phyloP scores from a whole-genome alignment of 768 basidiomycete genomes.

The Suillus alpinus region DNA sequence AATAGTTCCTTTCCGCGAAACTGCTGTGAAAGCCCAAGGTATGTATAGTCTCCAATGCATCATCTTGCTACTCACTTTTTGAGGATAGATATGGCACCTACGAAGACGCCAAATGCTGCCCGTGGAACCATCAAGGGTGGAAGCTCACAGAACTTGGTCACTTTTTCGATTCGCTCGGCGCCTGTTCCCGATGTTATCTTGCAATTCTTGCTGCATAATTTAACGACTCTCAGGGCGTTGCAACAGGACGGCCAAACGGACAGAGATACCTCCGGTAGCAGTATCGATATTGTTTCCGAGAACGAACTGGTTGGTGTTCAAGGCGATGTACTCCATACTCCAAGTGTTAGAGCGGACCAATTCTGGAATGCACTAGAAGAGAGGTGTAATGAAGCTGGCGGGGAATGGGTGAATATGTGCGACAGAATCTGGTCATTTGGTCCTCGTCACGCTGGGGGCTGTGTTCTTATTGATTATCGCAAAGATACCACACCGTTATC shows the following conservation, averaged over 20 bases:
- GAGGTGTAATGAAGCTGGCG: constrained; percentile 62
- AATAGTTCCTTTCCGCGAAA: constrained; percentile 97
- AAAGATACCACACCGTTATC: constrained; percentile 46
- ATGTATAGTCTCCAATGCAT: constrained; percentile 7
- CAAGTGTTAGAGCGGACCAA: constrained; percentile 65
- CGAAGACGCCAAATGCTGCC: constrained; percentile 64
- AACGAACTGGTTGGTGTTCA: constrained; percentile 42
- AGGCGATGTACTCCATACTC: constrained; percentile 58
- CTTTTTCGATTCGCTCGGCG: constrained; percentile 78
- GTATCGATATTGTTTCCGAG: constrained; percentile 22
- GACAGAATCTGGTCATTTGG: constrained; percentile 91
- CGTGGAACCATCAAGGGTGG: constrained; percentile 78
- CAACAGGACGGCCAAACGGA: constrained; percentile 46
- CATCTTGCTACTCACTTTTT: constrained; percentile 2
- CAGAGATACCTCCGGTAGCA: constrained; percentile 19
- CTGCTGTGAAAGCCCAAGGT: constrained; percentile 81
- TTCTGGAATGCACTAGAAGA: constrained; percentile 76
- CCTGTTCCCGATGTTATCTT: constrained; percentile 75
- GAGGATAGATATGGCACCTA: constrained; percentile 77
- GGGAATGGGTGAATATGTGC: constrained; percentile 73
- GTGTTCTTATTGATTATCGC: constrained; percentile 78
- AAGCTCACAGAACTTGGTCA: constrained; percentile 68
- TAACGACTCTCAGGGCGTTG: constrained; percentile 59
- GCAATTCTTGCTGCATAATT: constrained; percentile 76
- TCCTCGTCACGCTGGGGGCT: constrained; percentile 82